Conservation (phyloP, 495 filamentous ascomycete species). For the Choiromyces venosus region DNA sequence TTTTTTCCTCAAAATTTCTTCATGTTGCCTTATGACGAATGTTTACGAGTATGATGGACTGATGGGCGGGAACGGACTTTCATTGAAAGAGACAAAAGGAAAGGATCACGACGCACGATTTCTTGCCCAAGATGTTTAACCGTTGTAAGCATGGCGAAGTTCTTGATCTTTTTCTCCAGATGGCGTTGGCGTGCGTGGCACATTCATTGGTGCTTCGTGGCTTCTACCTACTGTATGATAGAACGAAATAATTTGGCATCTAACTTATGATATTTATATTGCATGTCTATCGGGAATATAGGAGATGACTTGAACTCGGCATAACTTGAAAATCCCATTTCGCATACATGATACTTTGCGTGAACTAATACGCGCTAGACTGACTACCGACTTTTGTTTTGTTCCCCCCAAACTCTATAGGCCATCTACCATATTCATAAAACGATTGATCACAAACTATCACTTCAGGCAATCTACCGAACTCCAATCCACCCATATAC, state of each 20-base stretch:
- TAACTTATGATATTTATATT: not conserved
- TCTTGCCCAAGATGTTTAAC: not conserved
- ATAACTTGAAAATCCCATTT: not conserved
- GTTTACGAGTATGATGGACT: not conserved
- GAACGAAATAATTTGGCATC: not conserved
- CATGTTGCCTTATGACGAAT: not conserved
- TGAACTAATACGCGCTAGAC: not conserved
- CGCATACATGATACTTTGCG: not conserved
- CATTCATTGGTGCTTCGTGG: not conserved
- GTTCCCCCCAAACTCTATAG: not conserved
- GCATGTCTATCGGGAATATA: not conserved
- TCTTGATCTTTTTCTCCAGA: not conserved
- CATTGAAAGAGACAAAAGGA: not conserved
- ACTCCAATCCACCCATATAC: not conserved
- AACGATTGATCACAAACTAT: constrained; percentile 3
- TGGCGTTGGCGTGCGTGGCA: not conserved
- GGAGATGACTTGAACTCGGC: not conserved
- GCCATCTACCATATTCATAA: not conserved
- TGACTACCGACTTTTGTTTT: not conserved
- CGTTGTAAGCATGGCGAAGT: not conserved
- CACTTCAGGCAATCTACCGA: not conserved
- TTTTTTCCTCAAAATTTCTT: not conserved
- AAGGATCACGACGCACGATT: not conserved
- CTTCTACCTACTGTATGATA: not conserved
- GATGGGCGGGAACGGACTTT: not conserved